Base-by-base conservation (phyloP, 2,329 filamentous ascomycete species). In the Xylaria sp. region DNA sequence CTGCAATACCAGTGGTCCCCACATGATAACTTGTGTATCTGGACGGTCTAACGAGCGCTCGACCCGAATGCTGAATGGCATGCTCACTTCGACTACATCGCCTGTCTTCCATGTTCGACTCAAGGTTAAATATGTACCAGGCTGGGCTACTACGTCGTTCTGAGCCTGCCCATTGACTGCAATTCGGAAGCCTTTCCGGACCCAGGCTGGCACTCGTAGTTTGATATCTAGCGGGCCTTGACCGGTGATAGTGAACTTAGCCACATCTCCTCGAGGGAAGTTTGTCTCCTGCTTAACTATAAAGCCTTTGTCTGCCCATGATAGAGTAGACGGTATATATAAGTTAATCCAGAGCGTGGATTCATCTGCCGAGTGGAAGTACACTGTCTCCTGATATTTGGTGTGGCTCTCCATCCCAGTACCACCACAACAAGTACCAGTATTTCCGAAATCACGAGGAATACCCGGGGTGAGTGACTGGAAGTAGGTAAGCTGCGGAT, bases 351-450 rank as follows among this genome's bases (percentile, higher is more conserved):
- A 79, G 15, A 79, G 76, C 13, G 76, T 66, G 0, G 77, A 78
- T 0, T 66, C 75, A 33, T 79, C 77, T 1, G 78, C 78, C 7
- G 77, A 77, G 39, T 75, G 75, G n/a, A 79, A 55, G 72, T 79
- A 79, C 2, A 79, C 74, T 7, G 77, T 79, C 69, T 79, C 78
- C 61, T 79, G 78, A 60, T 79, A 79, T 69, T 79, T 79, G 48
- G 77, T 79, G 67, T 79, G 77, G 65, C 77, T 79, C 70, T 79
- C 77, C 74, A 78, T 73, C 0, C 78, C 78, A 1, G 76, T 76
- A 1, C 78, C 78, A 9, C 77, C 78, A 41, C 78, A 79, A 69
- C 78, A 79, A 9, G 78, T 79, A 1, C 78, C 78, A 0, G 77
- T 79, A 62, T 79, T 79, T 10, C 74, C 78, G 31, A 74, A 79